Conservation (phyloP, 2,329 filamentous ascomycete genomes). For the Didymella keratinophila region DNA sequence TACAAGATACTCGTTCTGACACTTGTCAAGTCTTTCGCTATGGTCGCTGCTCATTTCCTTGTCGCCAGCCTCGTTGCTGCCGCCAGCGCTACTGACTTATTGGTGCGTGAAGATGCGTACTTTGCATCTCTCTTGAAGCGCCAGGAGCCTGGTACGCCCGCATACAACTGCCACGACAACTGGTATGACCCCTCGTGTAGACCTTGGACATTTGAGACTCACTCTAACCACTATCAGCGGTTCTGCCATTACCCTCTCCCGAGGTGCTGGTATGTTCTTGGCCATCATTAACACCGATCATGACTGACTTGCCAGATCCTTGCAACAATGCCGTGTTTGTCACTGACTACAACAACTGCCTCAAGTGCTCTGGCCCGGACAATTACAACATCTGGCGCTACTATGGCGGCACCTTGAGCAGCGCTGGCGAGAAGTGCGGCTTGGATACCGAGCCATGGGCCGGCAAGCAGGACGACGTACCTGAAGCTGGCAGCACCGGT, state of each 20-base stretch:
- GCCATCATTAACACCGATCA: not conserved
- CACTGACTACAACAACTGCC: conserved; percentile 54
- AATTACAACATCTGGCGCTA: conserved; percentile 57
- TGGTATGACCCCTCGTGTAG: conserved; percentile 41
- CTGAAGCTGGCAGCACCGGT: conserved; percentile 20
- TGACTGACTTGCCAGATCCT: conserved; percentile 29
- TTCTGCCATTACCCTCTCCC: conserved; percentile 49
- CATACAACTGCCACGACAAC: conserved; percentile 60
- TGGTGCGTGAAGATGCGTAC: conserved; percentile 22
- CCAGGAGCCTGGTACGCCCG: conserved; percentile 56
- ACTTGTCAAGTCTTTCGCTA: conserved; percentile 12
- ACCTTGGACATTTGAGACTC: too few relatives aligned
- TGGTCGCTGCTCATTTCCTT: conserved; percentile 26
- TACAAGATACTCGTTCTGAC: conserved; percentile 8
- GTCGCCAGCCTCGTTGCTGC: conserved; percentile 24
- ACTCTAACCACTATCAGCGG: conserved; percentile 24
- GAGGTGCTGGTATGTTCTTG: conserved; percentile 22
- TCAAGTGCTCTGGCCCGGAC: conserved; percentile 54
- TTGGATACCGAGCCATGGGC: conserved; percentile 26
- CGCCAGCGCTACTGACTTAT: conserved; percentile 21
- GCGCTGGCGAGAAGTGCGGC: conserved; percentile 38
- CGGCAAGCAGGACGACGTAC: conserved; percentile 33
- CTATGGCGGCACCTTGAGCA: conserved; percentile 52
- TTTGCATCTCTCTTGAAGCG: conserved; percentile 50
- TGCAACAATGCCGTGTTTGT: conserved; percentile 54